Conservation (phyloP, 1,139 yeast genomes). For the Blastobotrys persicus region DNA sequence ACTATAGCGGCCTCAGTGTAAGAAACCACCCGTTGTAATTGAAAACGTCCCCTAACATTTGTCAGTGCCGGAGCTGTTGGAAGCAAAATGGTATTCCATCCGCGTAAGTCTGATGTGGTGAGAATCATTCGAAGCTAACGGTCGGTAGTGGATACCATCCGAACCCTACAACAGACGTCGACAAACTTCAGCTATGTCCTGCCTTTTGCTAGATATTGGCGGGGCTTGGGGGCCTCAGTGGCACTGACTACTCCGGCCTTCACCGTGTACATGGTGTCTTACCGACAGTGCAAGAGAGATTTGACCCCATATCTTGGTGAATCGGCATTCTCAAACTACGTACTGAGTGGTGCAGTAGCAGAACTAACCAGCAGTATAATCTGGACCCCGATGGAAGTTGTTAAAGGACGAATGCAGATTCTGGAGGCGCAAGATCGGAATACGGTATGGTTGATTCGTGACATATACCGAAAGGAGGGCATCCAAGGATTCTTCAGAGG, state of each 20-base stretch:
- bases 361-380: constrained; percentile 42
- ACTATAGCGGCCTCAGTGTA: constrained; percentile 32
- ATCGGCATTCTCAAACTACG: constrained; percentile 38
- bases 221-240: constrained; percentile 43
- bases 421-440: constrained; percentile 24
- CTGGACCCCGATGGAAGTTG: constrained; percentile 49
- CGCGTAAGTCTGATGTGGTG: constrained; percentile 28
- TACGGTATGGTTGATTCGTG: constrained; percentile 27
- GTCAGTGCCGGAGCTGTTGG: constrained; percentile 38
- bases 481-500: constrained; percentile 43
- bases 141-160: constrained; percentile 38
- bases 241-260: constrained; percentile 44
- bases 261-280: constrained; percentile 43
- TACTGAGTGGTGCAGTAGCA: constrained; percentile 41
- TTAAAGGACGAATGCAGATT: constrained; percentile 45
- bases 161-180: constrained; percentile 43
- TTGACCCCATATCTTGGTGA: constrained; percentile 41
- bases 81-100: constrained; percentile 38
- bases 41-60: neutral
- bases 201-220: constrained; percentile 42
- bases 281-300: constrained; percentile 40
- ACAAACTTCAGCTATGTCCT: constrained; percentile 36
- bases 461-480: constrained; percentile 39
- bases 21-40: constrained; percentile 11
- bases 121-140: constrained; percentile 2